Percentiles rank a stretch among this genome's conserved stretches.
Conservation (phyloP, 176 grass and related monocot species). For the Chrysopogon serrulatus region DNA sequence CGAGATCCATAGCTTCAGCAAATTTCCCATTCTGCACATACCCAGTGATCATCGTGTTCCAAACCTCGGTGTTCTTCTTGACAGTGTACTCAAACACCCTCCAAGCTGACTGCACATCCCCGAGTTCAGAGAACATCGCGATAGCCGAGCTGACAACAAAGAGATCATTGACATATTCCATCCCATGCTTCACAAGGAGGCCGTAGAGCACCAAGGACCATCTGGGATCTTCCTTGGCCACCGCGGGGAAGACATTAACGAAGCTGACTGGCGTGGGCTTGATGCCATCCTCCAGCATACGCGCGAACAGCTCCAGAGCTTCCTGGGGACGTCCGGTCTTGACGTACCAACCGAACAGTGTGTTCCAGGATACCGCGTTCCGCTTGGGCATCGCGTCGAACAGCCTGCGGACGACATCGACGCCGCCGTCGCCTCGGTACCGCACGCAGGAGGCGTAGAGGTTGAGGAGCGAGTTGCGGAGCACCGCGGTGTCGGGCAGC, state of each 20-base stretch:
- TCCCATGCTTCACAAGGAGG: constrained; percentile 63
- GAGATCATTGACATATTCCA: constrained; percentile 53
- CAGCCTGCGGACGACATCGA: constrained; percentile 45
- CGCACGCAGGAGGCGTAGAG: constrained; percentile 54
- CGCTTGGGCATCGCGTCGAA: constrained; percentile 72
- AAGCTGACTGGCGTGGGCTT: constrained; percentile 69
- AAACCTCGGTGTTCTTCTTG: constrained; percentile 80
- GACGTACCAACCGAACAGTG: constrained; percentile 73
- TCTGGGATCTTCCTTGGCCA: neutral
- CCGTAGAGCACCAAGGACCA: constrained; percentile 55
- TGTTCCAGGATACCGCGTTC: constrained; percentile 89
- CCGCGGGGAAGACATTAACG: constrained; percentile 54
- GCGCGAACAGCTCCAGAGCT: constrained; percentile 48
- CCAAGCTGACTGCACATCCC: constrained; percentile 47
- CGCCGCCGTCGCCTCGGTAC: neutral
- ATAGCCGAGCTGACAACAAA: constrained; percentile 75
- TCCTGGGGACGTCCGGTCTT: constrained; percentile 40
- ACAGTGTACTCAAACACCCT: constrained; percentile 43
- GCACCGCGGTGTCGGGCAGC: constrained; percentile 47
- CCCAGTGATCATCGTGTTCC: constrained; percentile 95
- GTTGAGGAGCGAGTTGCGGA: constrained; percentile 94
- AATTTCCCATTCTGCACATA: constrained; percentile 65
- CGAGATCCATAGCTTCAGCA: constrained; percentile 60
- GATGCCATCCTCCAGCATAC: constrained; percentile 55
- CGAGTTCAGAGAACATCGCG: constrained; percentile 50